These are phyloP conservation scores for Salix exigua DNA, from an alignment of 345 rosid genomes.

Conservation along the genomic window DNA sequence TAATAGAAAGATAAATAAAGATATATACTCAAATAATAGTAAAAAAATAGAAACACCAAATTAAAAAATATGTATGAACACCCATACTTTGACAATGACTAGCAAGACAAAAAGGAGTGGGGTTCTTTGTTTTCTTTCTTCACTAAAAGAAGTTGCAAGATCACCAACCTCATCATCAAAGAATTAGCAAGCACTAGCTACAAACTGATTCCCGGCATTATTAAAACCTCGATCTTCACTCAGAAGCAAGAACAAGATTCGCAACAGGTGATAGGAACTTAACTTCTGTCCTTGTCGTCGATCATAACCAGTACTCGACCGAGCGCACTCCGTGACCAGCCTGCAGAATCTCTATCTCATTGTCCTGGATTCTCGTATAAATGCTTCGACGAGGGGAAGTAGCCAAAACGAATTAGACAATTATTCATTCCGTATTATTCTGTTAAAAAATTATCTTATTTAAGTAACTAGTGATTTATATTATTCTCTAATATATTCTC, in stretches of 20 bases:
- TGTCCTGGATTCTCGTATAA: not conserved
- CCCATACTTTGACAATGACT: too few relatives aligned
- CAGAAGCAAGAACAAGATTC: not conserved
- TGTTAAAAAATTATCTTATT: too few relatives aligned
- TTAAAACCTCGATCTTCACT: not conserved
- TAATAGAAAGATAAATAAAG: not conserved
- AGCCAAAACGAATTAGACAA: not conserved
- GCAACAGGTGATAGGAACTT: not conserved
- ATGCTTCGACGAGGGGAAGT: not conserved
- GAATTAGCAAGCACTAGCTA: not conserved
- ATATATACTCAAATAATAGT: not conserved
- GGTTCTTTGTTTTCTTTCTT: too few relatives aligned
- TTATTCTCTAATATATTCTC: fast-evolving
- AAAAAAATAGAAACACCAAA: not conserved
- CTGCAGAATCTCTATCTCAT: not conserved
- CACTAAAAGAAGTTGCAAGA: too few relatives aligned
- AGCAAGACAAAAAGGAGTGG: too few relatives aligned
- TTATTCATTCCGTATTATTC: too few relatives aligned
- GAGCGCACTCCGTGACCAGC: not conserved
- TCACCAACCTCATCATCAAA: too few relatives aligned
- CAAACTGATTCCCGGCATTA: not conserved
- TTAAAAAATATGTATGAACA: too few relatives aligned
- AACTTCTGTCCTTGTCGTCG: not conserved
- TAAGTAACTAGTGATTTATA: too few relatives aligned
- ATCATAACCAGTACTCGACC: not conserved